phyloP scores from a whole-genome alignment of 768 basidiomycete genomes.

The Mycena chlorophos region DNA sequence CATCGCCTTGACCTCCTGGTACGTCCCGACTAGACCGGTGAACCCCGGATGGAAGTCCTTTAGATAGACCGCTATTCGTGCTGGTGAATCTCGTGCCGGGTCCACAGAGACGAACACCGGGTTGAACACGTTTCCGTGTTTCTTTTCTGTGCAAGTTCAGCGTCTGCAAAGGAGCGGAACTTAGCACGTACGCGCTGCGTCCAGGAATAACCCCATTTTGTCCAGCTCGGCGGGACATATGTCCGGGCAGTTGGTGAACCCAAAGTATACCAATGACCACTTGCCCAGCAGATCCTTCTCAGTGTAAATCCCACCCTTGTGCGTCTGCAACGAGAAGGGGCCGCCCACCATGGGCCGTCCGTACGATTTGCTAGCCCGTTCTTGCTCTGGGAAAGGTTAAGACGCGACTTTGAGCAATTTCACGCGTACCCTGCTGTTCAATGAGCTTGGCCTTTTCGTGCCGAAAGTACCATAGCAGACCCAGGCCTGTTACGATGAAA shows the following conservation, averaged over 20 bases:
- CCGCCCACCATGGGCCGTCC: slow-evolving; percentile 91
- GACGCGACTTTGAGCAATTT: slow-evolving; percentile 12
- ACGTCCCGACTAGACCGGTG: slow-evolving; percentile 84
- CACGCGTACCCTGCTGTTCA: slow-evolving; percentile 67
- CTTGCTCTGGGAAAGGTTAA: slow-evolving; percentile 55
- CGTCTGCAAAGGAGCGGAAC: no score
- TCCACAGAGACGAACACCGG: slow-evolving; percentile 97
- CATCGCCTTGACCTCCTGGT: slow-evolving; percentile 76
- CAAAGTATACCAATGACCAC: slow-evolving; percentile 94
- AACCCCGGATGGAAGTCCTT: slow-evolving; percentile 91
- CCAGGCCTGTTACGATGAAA: slow-evolving; percentile 81
- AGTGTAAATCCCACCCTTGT: slow-evolving; percentile 70
- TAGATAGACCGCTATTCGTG: slow-evolving; percentile 63
- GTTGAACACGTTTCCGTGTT: slow-evolving; percentile 70
- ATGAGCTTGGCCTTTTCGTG: slow-evolving; percentile 78
- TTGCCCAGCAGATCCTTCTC: slow-evolving; percentile 83
- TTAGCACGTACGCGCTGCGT: slow-evolving; percentile 60
- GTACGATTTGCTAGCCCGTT: slow-evolving; percentile 67
- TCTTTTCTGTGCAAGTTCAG: slow-evolving; percentile 50
- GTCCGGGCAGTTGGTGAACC: slow-evolving; percentile 99
- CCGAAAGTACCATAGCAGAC: slow-evolving; percentile 85
- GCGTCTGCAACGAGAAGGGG: slow-evolving; percentile 75
- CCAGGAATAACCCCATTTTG: slow-evolving; percentile 82
- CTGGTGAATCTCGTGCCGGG: slow-evolving; percentile 81
- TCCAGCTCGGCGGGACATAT: slow-evolving; percentile 98